Evolutionary conservation across 2,329 filamentous ascomycete genomes (phyloP).

Genomic region (Diaporthe helianthi): DNA sequence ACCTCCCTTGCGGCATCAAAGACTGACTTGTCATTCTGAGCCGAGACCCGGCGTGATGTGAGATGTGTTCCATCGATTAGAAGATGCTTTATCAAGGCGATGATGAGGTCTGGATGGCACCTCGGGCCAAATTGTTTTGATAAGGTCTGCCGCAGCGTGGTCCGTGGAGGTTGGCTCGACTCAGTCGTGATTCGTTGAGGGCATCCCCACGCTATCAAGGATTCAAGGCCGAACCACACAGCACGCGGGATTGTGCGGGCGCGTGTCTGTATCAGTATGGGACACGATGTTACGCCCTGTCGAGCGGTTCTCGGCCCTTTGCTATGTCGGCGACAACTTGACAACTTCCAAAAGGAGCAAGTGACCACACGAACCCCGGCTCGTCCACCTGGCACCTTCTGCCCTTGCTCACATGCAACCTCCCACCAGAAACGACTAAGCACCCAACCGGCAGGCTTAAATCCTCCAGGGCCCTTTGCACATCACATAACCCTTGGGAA

Average conservation of each 20-base stretch:
- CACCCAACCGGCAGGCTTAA: slow-evolving; percentile 9
- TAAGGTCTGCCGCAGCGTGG: slow-evolving; percentile 4
- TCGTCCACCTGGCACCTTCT: slow-evolving; percentile 2
- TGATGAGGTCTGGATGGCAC: slow-evolving; percentile 12
- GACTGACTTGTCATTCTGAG: not conserved
- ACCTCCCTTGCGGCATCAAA: not conserved
- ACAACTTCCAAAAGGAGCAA: slow-evolving; percentile 28
- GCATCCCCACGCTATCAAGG: not conserved
- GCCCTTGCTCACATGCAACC: slow-evolving; percentile 16
- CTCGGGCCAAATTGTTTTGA: slow-evolving; percentile 8
- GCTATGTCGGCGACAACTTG: slow-evolving; percentile 5
- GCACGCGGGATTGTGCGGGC: slow-evolving; percentile 8
- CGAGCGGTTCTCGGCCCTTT: slow-evolving; percentile 12
- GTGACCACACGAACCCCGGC: slow-evolving; percentile 15
- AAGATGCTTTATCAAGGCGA: slow-evolving; percentile 6
- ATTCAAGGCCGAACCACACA: slow-evolving; percentile 10
- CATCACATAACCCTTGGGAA: not conserved
- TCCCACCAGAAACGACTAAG: not conserved
- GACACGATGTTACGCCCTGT: slow-evolving; percentile 13
- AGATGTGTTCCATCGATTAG: not conserved
- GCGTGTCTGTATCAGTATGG: slow-evolving; percentile 23
- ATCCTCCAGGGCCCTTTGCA: not conserved
- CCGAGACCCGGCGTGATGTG: not conserved
- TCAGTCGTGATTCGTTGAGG: slow-evolving; percentile 10
- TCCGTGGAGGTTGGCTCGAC: not conserved